Conservation (phyloP, 805 yeast genomes). For the Metschnikowia chrysomelidarum region DNA sequence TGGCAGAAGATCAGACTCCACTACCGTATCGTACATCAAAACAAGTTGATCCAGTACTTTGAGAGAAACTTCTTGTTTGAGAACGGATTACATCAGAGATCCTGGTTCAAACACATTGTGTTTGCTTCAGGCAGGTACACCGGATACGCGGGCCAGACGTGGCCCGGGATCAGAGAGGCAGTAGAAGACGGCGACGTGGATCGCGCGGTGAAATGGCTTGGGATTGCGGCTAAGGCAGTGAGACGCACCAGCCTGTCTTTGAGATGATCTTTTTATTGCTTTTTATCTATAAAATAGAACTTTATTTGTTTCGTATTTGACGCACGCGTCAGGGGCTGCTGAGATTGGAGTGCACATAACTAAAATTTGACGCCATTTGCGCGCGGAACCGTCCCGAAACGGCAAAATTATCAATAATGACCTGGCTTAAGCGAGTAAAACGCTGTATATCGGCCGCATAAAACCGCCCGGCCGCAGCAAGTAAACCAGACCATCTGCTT, state of each 20-base stretch:
- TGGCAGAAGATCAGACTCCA: conserved; percentile 36
- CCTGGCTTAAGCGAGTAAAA: too few species aligned
- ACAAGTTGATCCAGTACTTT: conserved; percentile 40
- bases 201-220: conserved; percentile 43
- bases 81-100: conserved; percentile 47
- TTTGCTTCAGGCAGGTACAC: conserved; percentile 56
- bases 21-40: conserved; percentile 32
- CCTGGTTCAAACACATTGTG: conserved; percentile 63
- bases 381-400: too few species aligned
- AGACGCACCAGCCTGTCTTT: too few species aligned
- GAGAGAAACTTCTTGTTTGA: conserved; percentile 53
- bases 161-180: conserved; percentile 63
- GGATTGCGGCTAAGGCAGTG: conserved; percentile 38
- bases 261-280: neutral
- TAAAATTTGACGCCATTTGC: too few species aligned
- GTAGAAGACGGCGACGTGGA: conserved; percentile 46
- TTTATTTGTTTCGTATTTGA: neutral
- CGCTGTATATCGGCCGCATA: too few species aligned
- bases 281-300: neutral
- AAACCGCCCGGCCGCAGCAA: too few species aligned
- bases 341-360: too few species aligned
- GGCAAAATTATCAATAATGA: too few species aligned
- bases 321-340: neutral
- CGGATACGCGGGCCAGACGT: conserved; percentile 50
- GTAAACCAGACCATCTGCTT: too few species aligned